Evolutionary conservation across 768 basidiomycete genomes (phyloP).

Genomic region (Mycena metata): DNA sequence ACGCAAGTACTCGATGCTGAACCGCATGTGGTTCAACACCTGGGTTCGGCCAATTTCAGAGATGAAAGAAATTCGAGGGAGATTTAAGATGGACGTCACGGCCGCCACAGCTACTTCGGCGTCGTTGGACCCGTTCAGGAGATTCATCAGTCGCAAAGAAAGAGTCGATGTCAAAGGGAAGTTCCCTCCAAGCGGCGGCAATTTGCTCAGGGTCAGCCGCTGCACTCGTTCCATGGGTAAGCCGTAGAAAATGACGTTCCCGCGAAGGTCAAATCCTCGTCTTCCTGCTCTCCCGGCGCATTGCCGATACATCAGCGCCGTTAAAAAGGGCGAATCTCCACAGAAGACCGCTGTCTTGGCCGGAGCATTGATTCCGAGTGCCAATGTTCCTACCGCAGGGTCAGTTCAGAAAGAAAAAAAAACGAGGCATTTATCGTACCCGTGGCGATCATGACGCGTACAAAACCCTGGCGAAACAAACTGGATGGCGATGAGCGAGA

Average conservation of each 20-base stretch:
- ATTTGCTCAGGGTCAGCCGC: slow-evolving; percentile 71
- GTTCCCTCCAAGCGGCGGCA: slow-evolving; percentile 71
- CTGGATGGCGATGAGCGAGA: slow-evolving; percentile 45
- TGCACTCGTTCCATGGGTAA: slow-evolving; percentile 73
- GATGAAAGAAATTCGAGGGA: slow-evolving; percentile 71
- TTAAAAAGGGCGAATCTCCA: slow-evolving; percentile 71
- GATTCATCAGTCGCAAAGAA: slow-evolving; percentile 72
- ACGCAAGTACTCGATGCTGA: slow-evolving; percentile 79
- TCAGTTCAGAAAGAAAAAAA: background rate
- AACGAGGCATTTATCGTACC: slow-evolving; percentile 47
- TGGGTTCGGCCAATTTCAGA: slow-evolving; percentile 69
- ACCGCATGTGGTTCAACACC: slow-evolving; percentile 74
- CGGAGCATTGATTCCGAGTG: slow-evolving; percentile 83
- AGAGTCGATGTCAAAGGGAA: slow-evolving; percentile 80
- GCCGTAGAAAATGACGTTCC: slow-evolving; percentile 82
- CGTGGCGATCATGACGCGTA: slow-evolving; percentile 78
- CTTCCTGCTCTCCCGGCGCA: slow-evolving; percentile 82
- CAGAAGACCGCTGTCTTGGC: slow-evolving; percentile 75
- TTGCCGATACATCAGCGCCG: slow-evolving; percentile 79
- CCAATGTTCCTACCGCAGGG: slow-evolving; percentile 65
- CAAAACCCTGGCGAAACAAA: slow-evolving; percentile 71
- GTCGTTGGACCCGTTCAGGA: slow-evolving; percentile 71
- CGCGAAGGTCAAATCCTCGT: slow-evolving; percentile 76
- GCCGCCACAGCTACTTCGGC: slow-evolving; percentile 63
- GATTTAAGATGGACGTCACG: slow-evolving; percentile 64